These are phyloP conservation scores for Penicillium brevicompactum DNA, from an alignment of 2,329 filamentous ascomycete genomes.

Conservation along the genomic window DNA sequence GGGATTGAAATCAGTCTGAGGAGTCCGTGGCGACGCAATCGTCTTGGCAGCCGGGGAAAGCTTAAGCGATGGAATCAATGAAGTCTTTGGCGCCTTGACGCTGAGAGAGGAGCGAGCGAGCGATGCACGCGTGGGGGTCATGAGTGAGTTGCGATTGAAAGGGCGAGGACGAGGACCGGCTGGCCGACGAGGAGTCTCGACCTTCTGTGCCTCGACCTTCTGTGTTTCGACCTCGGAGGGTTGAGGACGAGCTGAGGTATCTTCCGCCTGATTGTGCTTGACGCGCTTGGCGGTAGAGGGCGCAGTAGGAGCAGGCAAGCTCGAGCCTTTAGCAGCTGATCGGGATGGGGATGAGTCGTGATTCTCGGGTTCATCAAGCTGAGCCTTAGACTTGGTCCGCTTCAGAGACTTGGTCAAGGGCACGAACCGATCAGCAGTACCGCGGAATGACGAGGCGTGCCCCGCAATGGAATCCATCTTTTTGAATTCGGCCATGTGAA, in stretches of 20 bases:
- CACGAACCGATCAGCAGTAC: conserved; percentile 47
- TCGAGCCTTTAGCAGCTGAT: conserved; percentile 30
- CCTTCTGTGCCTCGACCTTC: conserved; percentile 13
- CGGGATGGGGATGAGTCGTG: conserved; percentile 43
- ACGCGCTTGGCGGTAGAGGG: conserved; percentile 65
- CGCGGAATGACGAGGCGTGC: conserved; percentile 74
- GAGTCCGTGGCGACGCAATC: conserved; percentile 46
- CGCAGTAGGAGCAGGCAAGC: conserved; percentile 39
- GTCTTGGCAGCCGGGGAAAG: conserved; percentile 57
- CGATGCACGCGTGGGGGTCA: conserved; percentile 79
- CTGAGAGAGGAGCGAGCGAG: conserved; percentile 59
- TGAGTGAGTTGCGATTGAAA: conserved; percentile 56
- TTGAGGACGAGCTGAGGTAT: conserved; percentile 64
- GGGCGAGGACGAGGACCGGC: conserved; percentile 44
- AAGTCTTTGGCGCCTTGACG: conserved; percentile 56
- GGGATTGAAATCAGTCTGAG: conserved; percentile 51
- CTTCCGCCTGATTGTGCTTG: conserved; percentile 68
- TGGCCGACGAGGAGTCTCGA: conserved; percentile 26
- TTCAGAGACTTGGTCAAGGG: conserved; percentile 49
- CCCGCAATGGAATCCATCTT: conserved; percentile 97
- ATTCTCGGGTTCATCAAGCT: conserved; percentile 62
- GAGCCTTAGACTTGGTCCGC: conserved; percentile 62
- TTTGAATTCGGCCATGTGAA: conserved; percentile 85
- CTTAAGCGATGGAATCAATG: conserved; percentile 56
- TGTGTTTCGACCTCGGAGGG: conserved; percentile 6